Evolutionary conservation across 202 grass and related monocot species (phyloP).

Genomic region (Digitaria exilis): DNA sequence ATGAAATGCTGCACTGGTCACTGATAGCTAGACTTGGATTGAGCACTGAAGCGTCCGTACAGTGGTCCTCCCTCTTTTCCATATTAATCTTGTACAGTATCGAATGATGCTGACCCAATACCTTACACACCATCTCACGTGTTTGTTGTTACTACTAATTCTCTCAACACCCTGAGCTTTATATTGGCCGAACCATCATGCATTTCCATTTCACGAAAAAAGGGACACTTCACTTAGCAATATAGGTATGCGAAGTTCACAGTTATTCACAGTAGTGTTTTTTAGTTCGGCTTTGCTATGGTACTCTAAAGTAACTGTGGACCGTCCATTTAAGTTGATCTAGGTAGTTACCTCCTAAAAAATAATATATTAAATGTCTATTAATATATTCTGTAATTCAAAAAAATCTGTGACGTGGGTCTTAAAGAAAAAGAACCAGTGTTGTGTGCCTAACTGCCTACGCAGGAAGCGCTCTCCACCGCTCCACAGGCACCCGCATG

Average conservation of each 20-base stretch:
- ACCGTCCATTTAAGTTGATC: too few species aligned
- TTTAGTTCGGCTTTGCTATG: too few species aligned
- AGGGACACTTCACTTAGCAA: background rate
- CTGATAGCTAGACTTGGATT: background rate
- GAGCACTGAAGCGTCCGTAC: background rate
- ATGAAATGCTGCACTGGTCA: constrained; percentile 1
- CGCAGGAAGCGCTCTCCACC: too few species aligned
- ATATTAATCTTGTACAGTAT: background rate
- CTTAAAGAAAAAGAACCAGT: too few species aligned
- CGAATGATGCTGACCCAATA: background rate
- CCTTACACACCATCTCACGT: background rate
- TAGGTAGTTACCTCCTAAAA: too few species aligned
- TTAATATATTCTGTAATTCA: too few species aligned
- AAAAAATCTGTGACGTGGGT: too few species aligned
- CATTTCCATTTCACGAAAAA: background rate
- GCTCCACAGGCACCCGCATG: too few species aligned
- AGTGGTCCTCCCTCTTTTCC: constrained; percentile 4
- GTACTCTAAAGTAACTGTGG: too few species aligned
- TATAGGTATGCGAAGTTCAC: background rate
- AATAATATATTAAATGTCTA: too few species aligned
- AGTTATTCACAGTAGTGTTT: background rate
- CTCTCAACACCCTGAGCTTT: background rate
- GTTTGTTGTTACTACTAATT: background rate
- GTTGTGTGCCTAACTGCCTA: too few species aligned
- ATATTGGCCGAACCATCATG: background rate